Percentiles rank a stretch among this genome's conserved stretches.
Evolutionary conservation across 179 eudicot genomes (phyloP).

Genomic region (Drosera spatulata): DNA sequence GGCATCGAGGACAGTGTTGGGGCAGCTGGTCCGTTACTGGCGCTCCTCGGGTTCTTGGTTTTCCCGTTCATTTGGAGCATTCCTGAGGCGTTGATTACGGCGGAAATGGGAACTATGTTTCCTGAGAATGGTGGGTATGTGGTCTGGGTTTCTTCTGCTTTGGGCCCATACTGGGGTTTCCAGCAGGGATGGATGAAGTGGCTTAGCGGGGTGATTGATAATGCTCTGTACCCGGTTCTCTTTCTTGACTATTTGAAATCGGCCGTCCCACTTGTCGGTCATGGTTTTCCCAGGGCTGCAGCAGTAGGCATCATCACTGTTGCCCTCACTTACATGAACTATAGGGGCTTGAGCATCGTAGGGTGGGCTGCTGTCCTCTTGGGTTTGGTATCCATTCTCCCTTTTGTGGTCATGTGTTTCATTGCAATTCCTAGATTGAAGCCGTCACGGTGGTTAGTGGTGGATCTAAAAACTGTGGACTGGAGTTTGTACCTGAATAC

Average conservation of each 20-base stretch:
- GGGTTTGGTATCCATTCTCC: conserved; percentile 28
- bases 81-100: conserved; percentile 41
- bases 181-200: conserved; percentile 54
- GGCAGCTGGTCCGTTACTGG: conserved; percentile 37
- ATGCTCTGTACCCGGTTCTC: conserved; percentile 36
- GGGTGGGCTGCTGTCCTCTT: conserved; percentile 34
- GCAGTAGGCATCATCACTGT: conserved; percentile 18
- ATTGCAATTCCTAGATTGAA: conserved; percentile 21
- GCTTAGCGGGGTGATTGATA: conserved; percentile 44
- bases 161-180: conserved; percentile 40
- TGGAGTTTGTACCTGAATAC: conserved; percentile 40
- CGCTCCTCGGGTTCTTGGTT: conserved; percentile 28
- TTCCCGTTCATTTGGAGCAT: conserved; percentile 43
- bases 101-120: conserved; percentile 45
- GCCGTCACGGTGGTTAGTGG: conserved; percentile 31
- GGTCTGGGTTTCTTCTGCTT: conserved; percentile 40
- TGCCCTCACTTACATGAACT: conserved; percentile 29
- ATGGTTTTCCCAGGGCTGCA: conserved; percentile 25
- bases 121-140: conserved; percentile 49
- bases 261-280: conserved; percentile 25
- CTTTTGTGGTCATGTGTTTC: conserved; percentile 27
- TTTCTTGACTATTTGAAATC: conserved; percentile 35
- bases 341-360: conserved; percentile 31
- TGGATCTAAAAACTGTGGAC: conserved; percentile 20
- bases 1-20: conserved; percentile 38